Conservation (phyloP, 148 eudicot genomes). For the Camellia japonica region DNA sequence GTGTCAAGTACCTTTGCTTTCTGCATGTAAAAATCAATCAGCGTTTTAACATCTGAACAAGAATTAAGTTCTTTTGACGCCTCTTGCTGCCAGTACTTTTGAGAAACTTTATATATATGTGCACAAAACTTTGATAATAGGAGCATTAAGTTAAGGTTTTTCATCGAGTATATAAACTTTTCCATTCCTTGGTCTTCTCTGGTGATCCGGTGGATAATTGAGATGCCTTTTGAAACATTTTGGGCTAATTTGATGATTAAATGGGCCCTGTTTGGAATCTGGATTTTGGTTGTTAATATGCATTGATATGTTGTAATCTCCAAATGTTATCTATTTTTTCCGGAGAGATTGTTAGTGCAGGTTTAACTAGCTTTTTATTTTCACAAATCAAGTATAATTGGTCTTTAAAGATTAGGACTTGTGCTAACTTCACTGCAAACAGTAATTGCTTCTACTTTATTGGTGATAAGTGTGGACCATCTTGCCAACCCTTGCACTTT, state of each 20-base stretch:
- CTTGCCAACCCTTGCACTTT: background rate
- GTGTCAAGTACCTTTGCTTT: background rate
- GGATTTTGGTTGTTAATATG: background rate
- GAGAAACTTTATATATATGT: too few relatives aligned
- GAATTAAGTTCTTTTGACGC: background rate
- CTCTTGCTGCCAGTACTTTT: background rate
- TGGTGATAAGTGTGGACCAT: background rate
- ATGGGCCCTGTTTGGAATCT: too few relatives aligned
- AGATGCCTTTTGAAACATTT: background rate
- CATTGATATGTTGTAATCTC: background rate
- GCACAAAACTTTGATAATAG: background rate
- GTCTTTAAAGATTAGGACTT: background rate
- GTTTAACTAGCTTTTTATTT: background rate
- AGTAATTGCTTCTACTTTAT: background rate
- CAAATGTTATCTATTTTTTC: background rate
- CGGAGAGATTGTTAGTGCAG: background rate
- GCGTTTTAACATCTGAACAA: constrained; percentile 2
- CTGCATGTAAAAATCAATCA: background rate
- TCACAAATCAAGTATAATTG: background rate
- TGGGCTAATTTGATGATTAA: background rate
- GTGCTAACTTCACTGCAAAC: background rate
- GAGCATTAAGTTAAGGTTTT: background rate
- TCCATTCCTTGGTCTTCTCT: background rate
- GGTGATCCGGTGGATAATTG: background rate
- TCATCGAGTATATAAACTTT: background rate